Evolutionary conservation across 1,139 yeast species (phyloP), one percentile per base, ranked within the genome.

Genomic region (Candida neerlandica): DNA sequence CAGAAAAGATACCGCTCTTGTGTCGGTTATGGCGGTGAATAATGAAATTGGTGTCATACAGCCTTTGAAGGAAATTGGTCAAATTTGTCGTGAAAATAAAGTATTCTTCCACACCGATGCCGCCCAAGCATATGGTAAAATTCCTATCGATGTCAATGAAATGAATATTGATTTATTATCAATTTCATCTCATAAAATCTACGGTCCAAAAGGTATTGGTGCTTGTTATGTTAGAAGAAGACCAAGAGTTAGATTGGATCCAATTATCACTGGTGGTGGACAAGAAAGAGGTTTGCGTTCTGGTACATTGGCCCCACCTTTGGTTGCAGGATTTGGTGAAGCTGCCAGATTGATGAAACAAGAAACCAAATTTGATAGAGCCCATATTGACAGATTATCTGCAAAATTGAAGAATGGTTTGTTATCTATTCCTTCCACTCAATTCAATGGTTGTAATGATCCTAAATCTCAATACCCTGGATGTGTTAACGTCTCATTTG

Each of bases 131-230:
- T 89, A 84, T 64, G 99, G 99, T 56, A 95, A 95, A 70, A 82
- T 95, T 50, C 90, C 91, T 46, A 73, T 94, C 50, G 97, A 94
- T 64, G 99, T 94, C 53, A 91, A 95, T 73, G 89, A 86, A 59
- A 83, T 86, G 86, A 91, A 94, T 66, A 89, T 94, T 61, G 99
- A 94, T 70, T 73, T 92, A 58, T 77, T 95, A 84, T 90, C 97
- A 18, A 88, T 94, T 53, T 89, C 97, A 0, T 92, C 96, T 3
- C 99, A 94, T 73, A 94, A 94, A 74, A 86, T 95, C 53, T 94
- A 95, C 69, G 99, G 99, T 4, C 99, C 99, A 57, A 94, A 86
- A 81, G 99, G 99, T 55, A 82, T 91, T 56, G 99, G 99, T 62
- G 99, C 99, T 14, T 78, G 92, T 60, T 94, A 82, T 65, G 94